Evolutionary conservation across 257 asterid genomes (phyloP), one percentile per base, ranked within the genome.

Genomic region (Misopates orontium): DNA sequence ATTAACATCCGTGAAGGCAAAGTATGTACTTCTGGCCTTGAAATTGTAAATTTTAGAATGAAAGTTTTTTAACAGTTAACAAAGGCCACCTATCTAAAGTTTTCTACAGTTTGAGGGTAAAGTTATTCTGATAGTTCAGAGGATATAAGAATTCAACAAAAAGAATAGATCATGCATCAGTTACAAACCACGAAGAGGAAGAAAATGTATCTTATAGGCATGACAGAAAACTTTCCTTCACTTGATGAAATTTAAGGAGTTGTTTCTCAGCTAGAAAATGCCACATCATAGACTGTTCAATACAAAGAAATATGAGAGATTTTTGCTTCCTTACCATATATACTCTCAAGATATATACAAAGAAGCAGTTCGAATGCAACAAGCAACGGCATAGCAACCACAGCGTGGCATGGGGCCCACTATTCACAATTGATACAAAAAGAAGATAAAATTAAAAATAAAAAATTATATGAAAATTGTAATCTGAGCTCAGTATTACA

Each of bases 401-500:
- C 92, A 40, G 96, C 81, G 84, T 94, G 99, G 76, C 99, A 94
- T 20, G 99, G 99, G 71, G 99, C 98, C 99, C 98, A 94, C 99
- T 94, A 60, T 41, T 71, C 82, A 85, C 56, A 62, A 74, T 54
- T 66, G 21, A n/a, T 15, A 28, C 61, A 72, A 63, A 65, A 44
- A 28, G 22, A 49, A n/a, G 54, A 61, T 36, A 63, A 71, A 52
- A 28, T 28, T 28, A 28, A 28, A 3, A 28, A 5, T 13, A 68
- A 25, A 53, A 56, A 62, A 69, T 66, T 59, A 53, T 45, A 66
- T 55, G 42, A 52, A 60, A 60, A 45, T 24, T 54, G 68, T 52
- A 42, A 25, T 53, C 28, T 54, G 25, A 12, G 36, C 53, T 70
- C 44, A 42, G 58, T 50, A 61, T 48, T 62, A 47, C 47, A 51